Evolutionary conservation across 257 asterid genomes (phyloP).

Genomic region (Anisodus acutangulus): DNA sequence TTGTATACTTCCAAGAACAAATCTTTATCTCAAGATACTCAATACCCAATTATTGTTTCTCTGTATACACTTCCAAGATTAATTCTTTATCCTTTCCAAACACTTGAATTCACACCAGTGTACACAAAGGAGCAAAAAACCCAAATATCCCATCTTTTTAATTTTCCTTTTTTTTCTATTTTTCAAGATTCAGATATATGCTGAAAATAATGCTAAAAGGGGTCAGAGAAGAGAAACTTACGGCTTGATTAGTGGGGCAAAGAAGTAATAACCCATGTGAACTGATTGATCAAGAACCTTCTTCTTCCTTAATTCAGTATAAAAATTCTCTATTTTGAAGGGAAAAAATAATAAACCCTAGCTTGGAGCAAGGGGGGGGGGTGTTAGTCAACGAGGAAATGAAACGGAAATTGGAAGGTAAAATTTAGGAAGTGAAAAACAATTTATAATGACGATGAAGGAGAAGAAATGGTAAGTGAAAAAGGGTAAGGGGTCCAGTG

Average conservation of each 20-base stretch:
- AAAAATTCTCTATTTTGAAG: not conserved
- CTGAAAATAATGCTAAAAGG: not conserved
- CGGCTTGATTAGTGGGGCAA: not conserved
- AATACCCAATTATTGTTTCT: not conserved
- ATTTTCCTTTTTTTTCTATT: not conserved
- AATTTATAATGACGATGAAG: conserved; percentile 3
- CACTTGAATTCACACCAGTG: not conserved
- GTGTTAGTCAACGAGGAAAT: not conserved
- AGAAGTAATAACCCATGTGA: not conserved
- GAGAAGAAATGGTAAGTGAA: not conserved
- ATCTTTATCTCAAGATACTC: not conserved
- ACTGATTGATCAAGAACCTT: not conserved
- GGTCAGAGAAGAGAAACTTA: conserved; percentile 1
- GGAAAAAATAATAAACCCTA: not conserved
- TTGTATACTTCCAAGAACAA: conserved; percentile 5
- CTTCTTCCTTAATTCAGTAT: not conserved
- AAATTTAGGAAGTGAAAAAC: not conserved
- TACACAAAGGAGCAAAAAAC: not conserved
- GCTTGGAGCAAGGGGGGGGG: not conserved
- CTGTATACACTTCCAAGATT: conserved; percentile 7
- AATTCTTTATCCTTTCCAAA: not conserved
- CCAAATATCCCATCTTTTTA: not conserved
- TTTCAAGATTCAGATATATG: conserved; percentile 20
- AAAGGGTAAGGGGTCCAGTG: not conserved
- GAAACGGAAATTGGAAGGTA: not conserved